A percentile compares a stretch with the other conserved stretches of the same genome.
phyloP scores from a whole-genome alignment of 306 rosid genomes.

The Pyrus betulifolia region DNA sequence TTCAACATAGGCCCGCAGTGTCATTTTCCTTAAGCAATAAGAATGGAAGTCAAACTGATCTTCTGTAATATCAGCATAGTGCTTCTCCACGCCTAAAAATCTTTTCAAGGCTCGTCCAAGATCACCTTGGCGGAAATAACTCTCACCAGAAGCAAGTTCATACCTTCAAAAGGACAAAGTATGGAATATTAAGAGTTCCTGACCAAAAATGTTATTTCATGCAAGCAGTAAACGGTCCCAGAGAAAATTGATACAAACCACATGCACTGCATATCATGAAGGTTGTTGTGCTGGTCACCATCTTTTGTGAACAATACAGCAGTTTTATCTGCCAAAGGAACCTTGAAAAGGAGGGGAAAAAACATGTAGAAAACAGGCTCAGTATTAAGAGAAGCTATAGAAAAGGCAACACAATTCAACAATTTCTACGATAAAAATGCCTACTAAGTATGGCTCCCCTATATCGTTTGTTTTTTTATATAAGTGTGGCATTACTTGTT shows the following conservation, averaged over 20 bases:
- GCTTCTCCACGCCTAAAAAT: constrained; percentile 93
- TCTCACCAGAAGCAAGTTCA: constrained; percentile 95
- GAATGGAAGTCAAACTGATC: constrained; percentile 99
- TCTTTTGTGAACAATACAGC: constrained; percentile 97
- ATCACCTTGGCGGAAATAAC: constrained; percentile 90
- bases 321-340: constrained; percentile 90
- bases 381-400: constrained; percentile 15
- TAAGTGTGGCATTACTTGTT: neutral
- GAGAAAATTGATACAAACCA: constrained; percentile 50
- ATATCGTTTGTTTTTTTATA: neutral
- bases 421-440: neutral
- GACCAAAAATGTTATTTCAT: constrained; percentile 3
- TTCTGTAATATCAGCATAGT: constrained; percentile 91
- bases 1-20: constrained; percentile 87
- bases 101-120: constrained; percentile 85
- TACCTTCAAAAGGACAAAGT: constrained; percentile 50
- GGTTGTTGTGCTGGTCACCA: constrained; percentile 96
- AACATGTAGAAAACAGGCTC: neutral
- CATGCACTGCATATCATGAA: constrained; percentile 99
- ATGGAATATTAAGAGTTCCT: constrained; percentile 11
- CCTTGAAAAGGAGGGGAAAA: constrained; percentile 34
- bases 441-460: neutral
- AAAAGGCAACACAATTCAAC: neutral
- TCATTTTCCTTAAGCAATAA: constrained; percentile 97
- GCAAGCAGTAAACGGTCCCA: constrained; percentile 9